Evolutionary conservation across 129 eudicot genomes (phyloP), one percentile per base, ranked within the genome.

Genomic region (Gnaphalium uliginosum): DNA sequence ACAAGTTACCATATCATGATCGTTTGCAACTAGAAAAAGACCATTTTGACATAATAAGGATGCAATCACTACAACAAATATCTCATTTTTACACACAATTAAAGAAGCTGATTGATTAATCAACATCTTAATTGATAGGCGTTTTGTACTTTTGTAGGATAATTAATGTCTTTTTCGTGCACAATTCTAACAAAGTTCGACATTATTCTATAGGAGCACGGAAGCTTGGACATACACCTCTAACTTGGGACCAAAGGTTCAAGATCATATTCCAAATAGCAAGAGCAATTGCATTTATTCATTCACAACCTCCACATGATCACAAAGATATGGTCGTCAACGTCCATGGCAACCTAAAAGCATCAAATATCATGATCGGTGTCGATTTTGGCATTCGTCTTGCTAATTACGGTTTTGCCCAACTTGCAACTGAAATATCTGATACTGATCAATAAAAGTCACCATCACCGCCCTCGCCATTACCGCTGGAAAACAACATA

Each of bases 181-280:
- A 15, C 4, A 54, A 19, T 2, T 72, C 54, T 72, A 33, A 72
- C 53, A 7, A 30, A 56, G 15, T 57, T 33, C 17, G 33, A 29
- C 27, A 70, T 72, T 32, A 58, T 37, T 68, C 14, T 69, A 26
- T 37, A 86, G 87, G 82, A 48, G 79, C 85, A 62, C 68, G 83
- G 58, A 82, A 79, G 35, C 46, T 70, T 76, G 85, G 87, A n/a
- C 90, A 86, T 66, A 86, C 90, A 15, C 82, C 81, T 29, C 67
- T 86, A 22, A 75, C 63, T 2, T 86, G 87, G 90, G 77, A 78
- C 53, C 87, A 83, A 64, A 76, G 85, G 30, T 77, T 80, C 39
- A 80, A 54, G 24, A 80, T 80, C 74, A 58, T 83, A 68, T 35
- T 39, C 62, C 72, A 75, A 70, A 74, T 70, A n/a, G 90, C 90